Percentiles rank a stretch among this genome's conserved stretches.
phyloP scores from a whole-genome alignment of 2,329 filamentous ascomycete genomes.

The Colletotrichum graminicola region DNA sequence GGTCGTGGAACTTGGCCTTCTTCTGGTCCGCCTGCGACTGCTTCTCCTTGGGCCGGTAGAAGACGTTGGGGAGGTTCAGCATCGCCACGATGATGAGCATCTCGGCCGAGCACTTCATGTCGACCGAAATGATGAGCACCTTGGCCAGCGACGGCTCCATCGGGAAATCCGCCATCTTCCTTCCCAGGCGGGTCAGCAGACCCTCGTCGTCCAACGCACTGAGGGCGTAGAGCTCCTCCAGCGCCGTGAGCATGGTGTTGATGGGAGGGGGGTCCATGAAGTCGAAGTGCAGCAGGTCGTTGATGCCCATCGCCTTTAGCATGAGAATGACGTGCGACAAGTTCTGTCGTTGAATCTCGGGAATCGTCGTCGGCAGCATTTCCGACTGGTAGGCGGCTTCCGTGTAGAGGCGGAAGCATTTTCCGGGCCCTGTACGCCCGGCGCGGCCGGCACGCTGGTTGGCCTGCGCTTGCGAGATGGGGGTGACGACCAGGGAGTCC shows the following conservation, averaged over 20 bases:
- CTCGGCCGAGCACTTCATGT: slow-evolving; percentile 92
- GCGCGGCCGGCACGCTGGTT: slow-evolving; percentile 94
- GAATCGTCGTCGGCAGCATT: slow-evolving; percentile 95
- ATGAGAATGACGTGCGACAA: slow-evolving; percentile 93
- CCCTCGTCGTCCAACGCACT: slow-evolving; percentile 96
- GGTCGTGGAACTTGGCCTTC: slow-evolving; percentile 97
- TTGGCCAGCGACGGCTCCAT: slow-evolving; percentile 97
- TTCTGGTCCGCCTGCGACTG: slow-evolving; percentile 97
- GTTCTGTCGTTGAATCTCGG: slow-evolving; percentile 96
- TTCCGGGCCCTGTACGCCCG: slow-evolving; percentile 93
- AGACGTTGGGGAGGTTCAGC: slow-evolving; percentile 88
- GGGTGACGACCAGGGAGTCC: slow-evolving; percentile 95
- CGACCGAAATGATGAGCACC: slow-evolving; percentile 87
- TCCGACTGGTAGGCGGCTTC: slow-evolving; percentile 96
- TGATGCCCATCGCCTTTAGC: slow-evolving; percentile 99
- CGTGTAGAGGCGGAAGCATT: slow-evolving; percentile 95
- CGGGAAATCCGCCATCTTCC: slow-evolving; percentile 98
- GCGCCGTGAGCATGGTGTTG: slow-evolving; percentile 95
- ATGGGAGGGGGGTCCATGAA: slow-evolving; percentile 99
- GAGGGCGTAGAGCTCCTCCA: slow-evolving; percentile 94
- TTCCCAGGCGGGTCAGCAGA: slow-evolving; percentile 87
- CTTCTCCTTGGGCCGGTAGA: slow-evolving; percentile 98
- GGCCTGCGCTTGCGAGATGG: slow-evolving; percentile 96
- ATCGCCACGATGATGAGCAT: slow-evolving; percentile 95
- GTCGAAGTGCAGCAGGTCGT: slow-evolving; percentile 95